Conservation (phyloP, 2,329 filamentous ascomycete genomes). For the Diaporthe australafricana region DNA sequence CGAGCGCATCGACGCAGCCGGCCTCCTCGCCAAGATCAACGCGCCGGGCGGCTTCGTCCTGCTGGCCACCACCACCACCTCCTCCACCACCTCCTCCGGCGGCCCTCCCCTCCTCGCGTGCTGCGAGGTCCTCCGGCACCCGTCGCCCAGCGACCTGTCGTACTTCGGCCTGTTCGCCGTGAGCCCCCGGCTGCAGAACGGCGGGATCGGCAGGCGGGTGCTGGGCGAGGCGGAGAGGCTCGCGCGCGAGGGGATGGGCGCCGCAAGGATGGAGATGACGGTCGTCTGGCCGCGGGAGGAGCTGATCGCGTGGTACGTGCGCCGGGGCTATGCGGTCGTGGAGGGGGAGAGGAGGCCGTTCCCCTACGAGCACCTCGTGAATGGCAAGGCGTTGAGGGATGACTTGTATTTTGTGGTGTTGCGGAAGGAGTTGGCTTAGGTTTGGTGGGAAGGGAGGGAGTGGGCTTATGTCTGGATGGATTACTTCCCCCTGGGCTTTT, state of each 20-base stretch:
- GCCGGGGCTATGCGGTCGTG: conserved; percentile 55
- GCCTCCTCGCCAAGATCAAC: conserved; percentile 53
- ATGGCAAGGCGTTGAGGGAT: conserved; percentile 52
- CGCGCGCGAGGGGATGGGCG: conserved; percentile 48
- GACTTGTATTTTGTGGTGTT: conserved; percentile 57
- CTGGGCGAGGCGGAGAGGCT: conserved; percentile 55
- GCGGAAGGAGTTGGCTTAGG: conserved; percentile 48
- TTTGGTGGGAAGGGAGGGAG: background rate
- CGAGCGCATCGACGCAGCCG: conserved; percentile 54
- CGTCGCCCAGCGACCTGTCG: conserved; percentile 42
- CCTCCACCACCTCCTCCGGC: conserved; percentile 1
- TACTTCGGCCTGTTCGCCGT: conserved; percentile 64
- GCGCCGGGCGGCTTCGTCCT: conserved; percentile 51
- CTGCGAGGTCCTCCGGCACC: conserved; percentile 53
- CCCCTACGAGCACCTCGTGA: conserved; percentile 52
- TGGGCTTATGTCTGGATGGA: conserved; percentile 33
- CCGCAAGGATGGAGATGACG: conserved; percentile 53
- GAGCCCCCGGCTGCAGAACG: conserved; percentile 53
- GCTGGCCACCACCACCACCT: conserved; percentile 47
- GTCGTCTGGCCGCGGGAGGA: conserved; percentile 57
- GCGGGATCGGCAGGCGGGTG: conserved; percentile 56
- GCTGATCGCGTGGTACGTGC: conserved; percentile 58
- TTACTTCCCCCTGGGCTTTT: background rate
- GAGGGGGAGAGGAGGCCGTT: conserved; percentile 54
- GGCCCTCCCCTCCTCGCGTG: conserved; percentile 55